phyloP scores from a whole-genome alignment of 148 eudicot genomes.

The Rhododendron griersonianum region DNA sequence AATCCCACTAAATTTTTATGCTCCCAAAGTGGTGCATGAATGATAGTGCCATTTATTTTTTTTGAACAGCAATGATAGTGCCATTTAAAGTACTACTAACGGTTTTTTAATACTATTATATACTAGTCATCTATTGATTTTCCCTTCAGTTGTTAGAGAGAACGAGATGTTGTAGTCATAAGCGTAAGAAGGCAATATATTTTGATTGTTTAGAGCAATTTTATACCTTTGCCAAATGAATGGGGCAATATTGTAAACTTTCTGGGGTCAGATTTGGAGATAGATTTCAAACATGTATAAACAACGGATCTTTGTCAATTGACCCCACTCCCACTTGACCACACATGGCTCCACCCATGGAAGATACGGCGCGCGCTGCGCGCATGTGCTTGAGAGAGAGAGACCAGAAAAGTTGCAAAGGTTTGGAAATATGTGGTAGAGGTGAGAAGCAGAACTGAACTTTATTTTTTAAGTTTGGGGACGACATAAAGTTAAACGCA shows the following conservation, averaged over 20 bases:
- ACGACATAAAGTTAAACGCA: too few species aligned
- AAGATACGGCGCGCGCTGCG: neutral
- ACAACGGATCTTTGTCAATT: neutral
- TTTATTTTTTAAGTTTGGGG: too few species aligned
- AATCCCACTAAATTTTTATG: neutral
- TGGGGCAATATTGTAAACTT: neutral
- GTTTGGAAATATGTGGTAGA: too few species aligned
- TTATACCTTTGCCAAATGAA: neutral
- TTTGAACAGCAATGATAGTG: neutral
- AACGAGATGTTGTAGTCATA: neutral
- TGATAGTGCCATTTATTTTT: neutral
- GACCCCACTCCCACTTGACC: neutral
- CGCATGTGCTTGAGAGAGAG: neutral
- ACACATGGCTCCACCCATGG: neutral
- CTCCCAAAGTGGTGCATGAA: neutral
- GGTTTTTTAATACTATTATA: too few species aligned
- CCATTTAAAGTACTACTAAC: neutral
- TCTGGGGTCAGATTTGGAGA: neutral
- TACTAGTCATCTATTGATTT: neutral
- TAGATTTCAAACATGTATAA: neutral
- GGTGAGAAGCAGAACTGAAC: too few species aligned
- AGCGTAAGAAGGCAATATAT: neutral
- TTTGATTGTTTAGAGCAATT: neutral
- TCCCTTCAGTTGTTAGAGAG: neutral
- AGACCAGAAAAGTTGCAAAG: neutral